Evolutionary conservation across 2,329 filamentous ascomycete genomes (phyloP), one percentile per base, ranked within the genome.

Genomic region (Xylaria sp.): DNA sequence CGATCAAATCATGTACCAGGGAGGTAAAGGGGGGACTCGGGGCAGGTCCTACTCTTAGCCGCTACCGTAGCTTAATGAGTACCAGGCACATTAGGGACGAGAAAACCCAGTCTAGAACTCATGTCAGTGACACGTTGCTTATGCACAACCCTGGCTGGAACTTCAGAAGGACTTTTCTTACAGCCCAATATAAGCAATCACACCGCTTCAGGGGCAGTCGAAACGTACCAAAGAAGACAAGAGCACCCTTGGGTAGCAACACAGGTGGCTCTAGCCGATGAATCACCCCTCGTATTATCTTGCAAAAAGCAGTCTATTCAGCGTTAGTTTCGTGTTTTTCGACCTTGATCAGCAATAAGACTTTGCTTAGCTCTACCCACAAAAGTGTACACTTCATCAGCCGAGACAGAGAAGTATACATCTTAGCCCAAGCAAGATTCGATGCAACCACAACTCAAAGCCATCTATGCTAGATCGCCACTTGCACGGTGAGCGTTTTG

Each of bases 301-400:
- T 54, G 53, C 17, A 13, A 38, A 56, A n/a, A 42, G 33, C 23
- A 54, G n/a, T 44, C 48, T 60, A 48, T 48, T 48, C 17, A 20
- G 40, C 23, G 57, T 64, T 67, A 49, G 60, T 36, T 28, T 13
- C 11, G 42, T 46, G 7, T 40, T 33, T 13, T 3, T 31, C 9
- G 36, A 9, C 17, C 1, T n/a, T 23, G 38, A 53, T 51, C 6
- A 42, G 9, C 13, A 23, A 10, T 28, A 10, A 10, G 31, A 2
- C 6, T 11, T 26, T 2, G n/a, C 20, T 33, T 28, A 3, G 6
- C 44, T 60, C 23, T 38, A 20, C 48, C 17, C 26, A 6, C 10
- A 11, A 2, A 59, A 38, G 28, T 11, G n/a, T 46, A 31, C 4
- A 26, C 23, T 59, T 44, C 38, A 4, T 11, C 5, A 15, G 15